These are phyloP conservation scores for Talaromyces wortmannii DNA, from an alignment of 495 filamentous ascomycete species.

Conservation along the genomic window DNA sequence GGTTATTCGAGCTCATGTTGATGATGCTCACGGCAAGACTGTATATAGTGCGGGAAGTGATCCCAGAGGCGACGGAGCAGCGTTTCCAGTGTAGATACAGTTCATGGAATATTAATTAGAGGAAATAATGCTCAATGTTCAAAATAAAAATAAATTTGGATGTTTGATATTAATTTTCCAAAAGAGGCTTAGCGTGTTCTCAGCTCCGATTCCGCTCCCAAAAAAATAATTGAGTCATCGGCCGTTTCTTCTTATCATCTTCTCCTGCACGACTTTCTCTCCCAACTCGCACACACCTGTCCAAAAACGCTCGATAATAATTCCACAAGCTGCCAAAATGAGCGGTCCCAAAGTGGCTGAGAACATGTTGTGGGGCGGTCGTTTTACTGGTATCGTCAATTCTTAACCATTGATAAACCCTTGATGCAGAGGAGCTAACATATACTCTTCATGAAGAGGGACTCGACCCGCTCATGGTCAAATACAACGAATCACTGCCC, in stretches of 20 bases:
- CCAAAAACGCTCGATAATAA: background rate
- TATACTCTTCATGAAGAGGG: conserved; percentile 38
- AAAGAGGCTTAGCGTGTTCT: too few species aligned
- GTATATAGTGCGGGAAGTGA: conserved; percentile 87
- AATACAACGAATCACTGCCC: conserved; percentile 82
- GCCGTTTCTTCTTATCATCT: background rate
- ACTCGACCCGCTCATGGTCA: conserved; percentile 81
- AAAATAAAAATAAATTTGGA: too few species aligned
- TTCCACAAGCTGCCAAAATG: conserved; percentile 20
- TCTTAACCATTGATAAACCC: conserved; percentile 12
- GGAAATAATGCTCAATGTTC: background rate
- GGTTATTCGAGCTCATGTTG: conserved; percentile 69
- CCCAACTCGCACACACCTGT: background rate
- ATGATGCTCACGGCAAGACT: conserved; percentile 46
- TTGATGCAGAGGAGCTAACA: background rate
- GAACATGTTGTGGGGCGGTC: conserved; percentile 76
- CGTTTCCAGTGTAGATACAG: conserved; percentile 41
- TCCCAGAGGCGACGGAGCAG: conserved; percentile 77
- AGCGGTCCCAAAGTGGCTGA: conserved; percentile 37
- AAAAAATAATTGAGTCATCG: too few species aligned
- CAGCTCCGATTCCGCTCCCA: too few species aligned
- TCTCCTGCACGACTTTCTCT: background rate
- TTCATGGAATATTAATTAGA: background rate
- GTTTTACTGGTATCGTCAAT: conserved; percentile 60
- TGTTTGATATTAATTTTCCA: too few species aligned